These are phyloP conservation scores for Rubroboletus pulcherrimus DNA, from an alignment of 768 basidiomycete species.

Conservation along the genomic window DNA sequence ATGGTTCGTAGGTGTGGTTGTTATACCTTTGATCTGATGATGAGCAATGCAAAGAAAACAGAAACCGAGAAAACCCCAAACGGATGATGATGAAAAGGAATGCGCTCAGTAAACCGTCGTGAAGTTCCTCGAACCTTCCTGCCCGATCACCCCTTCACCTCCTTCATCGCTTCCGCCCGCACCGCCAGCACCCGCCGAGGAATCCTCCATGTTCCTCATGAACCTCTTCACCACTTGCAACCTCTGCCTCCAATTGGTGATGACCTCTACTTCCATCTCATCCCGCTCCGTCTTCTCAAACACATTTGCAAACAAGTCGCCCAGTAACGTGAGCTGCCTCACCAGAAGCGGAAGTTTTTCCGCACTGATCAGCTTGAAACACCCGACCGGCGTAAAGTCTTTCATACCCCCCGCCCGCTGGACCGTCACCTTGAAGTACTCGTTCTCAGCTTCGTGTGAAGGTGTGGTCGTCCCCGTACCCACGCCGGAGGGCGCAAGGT, in stretches of 20 bases:
- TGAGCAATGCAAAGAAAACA: constrained; percentile 8
- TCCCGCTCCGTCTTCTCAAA: constrained; percentile 73
- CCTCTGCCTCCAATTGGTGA: constrained; percentile 85
- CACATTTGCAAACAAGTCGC: constrained; percentile 88
- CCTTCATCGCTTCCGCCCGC: constrained; percentile 11
- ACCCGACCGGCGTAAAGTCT: constrained; percentile 88
- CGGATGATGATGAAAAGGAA: constrained; percentile 11
- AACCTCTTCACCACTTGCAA: constrained; percentile 78
- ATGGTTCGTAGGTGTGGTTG: constrained; percentile 4
- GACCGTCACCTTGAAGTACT: constrained; percentile 93
- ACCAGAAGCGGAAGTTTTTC: constrained; percentile 83
- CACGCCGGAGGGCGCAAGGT: constrained; percentile 6
- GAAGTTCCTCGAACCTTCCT: constrained; percentile 56
- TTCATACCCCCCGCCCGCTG: constrained; percentile 89
- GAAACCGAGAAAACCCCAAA: background rate
- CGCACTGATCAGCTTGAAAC: constrained; percentile 92
- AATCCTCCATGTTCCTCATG: constrained; percentile 25
- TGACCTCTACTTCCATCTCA: constrained; percentile 68
- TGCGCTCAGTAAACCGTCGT: constrained; percentile 44
- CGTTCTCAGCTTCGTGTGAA: constrained; percentile 69
- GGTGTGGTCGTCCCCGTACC: constrained; percentile 9
- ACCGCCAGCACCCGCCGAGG: constrained; percentile 22
- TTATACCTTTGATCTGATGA: constrained; percentile 5
- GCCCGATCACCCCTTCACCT: constrained; percentile 46
- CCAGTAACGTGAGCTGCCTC: constrained; percentile 80